These are phyloP conservation scores for Pythium phragmiticola DNA, from an alignment of 352 stramenopile species.

Conservation along the genomic window DNA sequence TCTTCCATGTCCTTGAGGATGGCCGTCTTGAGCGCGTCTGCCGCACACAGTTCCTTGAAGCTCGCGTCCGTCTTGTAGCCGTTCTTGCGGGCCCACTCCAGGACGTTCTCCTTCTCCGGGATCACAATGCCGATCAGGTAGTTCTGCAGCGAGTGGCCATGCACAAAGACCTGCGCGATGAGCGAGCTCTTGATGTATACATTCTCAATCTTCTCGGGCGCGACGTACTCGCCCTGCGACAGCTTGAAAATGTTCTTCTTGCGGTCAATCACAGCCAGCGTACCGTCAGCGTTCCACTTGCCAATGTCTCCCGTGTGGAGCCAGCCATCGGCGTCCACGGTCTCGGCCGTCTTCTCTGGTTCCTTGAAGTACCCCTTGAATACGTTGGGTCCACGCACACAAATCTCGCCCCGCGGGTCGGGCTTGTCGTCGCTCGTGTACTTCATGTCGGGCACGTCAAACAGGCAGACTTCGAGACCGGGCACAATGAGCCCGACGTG, in stretches of 20 bases:
- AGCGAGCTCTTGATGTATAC: constrained; percentile 90
- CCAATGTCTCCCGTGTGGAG: constrained; percentile 97
- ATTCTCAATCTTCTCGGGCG: constrained; percentile 96
- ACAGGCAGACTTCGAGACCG: constrained; percentile 89
- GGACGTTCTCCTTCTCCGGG: constrained; percentile 88
- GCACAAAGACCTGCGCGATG: constrained; percentile 93
- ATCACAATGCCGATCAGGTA: constrained; percentile 94
- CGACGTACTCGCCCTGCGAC: constrained; percentile 94
- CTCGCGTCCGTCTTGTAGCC: constrained; percentile 28
- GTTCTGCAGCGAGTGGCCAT: constrained; percentile 94
- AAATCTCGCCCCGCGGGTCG: constrained; percentile 76
- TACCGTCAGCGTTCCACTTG: constrained; percentile 91
- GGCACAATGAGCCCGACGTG: constrained; percentile 91
- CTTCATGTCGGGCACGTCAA: constrained; percentile 96
- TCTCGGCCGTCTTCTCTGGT: constrained; percentile 86
- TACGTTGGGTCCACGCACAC: constrained; percentile 83
- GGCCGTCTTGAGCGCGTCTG: constrained; percentile 38
- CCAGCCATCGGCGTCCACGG: constrained; percentile 92
- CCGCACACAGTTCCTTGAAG: constrained; percentile 32
- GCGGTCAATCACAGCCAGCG: constrained; percentile 87
- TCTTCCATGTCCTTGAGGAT: constrained; percentile 81
- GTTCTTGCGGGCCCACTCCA: constrained; percentile 67
- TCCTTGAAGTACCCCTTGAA: constrained; percentile 96
- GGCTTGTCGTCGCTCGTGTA: constrained; percentile 76
- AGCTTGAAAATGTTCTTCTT: constrained; percentile 96